Base-by-base conservation (phyloP, 192 early-diverging fungal species). In the Paraglomus brasilianum region DNA sequence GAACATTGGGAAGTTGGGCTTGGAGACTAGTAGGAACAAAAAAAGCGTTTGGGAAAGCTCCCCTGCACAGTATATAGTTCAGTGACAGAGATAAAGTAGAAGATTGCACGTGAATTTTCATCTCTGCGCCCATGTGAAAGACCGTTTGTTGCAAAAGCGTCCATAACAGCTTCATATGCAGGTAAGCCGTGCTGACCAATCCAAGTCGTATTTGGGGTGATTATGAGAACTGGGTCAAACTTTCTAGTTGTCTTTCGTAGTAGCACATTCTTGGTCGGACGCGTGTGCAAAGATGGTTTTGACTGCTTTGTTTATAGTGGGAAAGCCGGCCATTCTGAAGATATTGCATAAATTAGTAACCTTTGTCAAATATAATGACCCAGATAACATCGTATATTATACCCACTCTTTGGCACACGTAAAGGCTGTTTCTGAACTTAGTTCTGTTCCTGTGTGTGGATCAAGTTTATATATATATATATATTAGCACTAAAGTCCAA, bases 301-400 rank as follows among this genome's bases (percentile, higher is more conserved):
- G 39, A 64, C 44, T 36, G 61, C 58, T 8, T 60, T 42, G 19
- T 11, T 6, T 19, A 42, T 60, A 60, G 58, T 21, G 40, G 15
- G 13, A 10, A 36, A 2, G 38, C 30, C 36, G 9, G 50, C 17
- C 1, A 51, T 63, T 47, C 61, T 63, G 48, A 22, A 63, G 48
- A 38, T 63, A 46, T 46, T 63, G 42, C 47, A 24, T 21, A 46
- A 63, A 19, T 46, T 40, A 13, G n/a, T n/a, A n/a, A n/a, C n/a
- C n/a, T n/a, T n/a, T n/a, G 17, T 66, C 41, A 66, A 66, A 30
- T 51, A 66, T 39, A 51, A 50, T 65, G 17, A 5, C 14, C 50
- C 50, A 9, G 46, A 50, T 50, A 41, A 66, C 47, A 66, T 66
- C 51, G n/a, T 13, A 22, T 14, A 49, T 65, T 30, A 49, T 65